Evolutionary conservation across 768 basidiomycete genomes (phyloP).

Genomic region (Boletus subcaerulescens): DNA sequence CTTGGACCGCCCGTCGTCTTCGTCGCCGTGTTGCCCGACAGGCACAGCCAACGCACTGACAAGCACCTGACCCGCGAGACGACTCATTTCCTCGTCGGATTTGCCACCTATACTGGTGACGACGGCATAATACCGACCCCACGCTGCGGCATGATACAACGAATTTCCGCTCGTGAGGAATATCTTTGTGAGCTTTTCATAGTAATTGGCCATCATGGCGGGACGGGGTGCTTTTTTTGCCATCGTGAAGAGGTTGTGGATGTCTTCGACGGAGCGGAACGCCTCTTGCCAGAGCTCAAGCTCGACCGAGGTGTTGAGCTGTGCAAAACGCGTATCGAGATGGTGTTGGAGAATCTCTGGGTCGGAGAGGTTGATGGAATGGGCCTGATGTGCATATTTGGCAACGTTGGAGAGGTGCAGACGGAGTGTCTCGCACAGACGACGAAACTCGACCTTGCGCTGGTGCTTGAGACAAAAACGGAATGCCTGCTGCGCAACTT

Average conservation of each 20-base stretch:
- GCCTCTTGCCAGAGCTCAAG: slow-evolving; percentile 99
- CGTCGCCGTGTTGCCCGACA: slow-evolving; percentile 58
- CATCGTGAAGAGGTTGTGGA: slow-evolving; percentile 92
- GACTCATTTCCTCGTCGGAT: slow-evolving; percentile 71
- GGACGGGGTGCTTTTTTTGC: slow-evolving; percentile 91
- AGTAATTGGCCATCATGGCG: slow-evolving; percentile 98
- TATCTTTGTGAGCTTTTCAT: slow-evolving; percentile 95
- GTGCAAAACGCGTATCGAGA: slow-evolving; percentile 95
- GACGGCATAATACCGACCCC: slow-evolving; percentile 80
- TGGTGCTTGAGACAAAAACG: slow-evolving; percentile 92
- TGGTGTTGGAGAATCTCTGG: slow-evolving; percentile 93
- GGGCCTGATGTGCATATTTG: slow-evolving; percentile 91
- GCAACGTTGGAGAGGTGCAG: slow-evolving; percentile 92
- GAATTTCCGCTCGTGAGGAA: slow-evolving; percentile 95
- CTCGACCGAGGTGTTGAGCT: slow-evolving; percentile 94
- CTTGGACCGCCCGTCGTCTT: slow-evolving; percentile 58
- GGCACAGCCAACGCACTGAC: slow-evolving; percentile 93
- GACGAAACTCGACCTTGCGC: slow-evolving; percentile 95
- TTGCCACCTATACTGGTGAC: slow-evolving; percentile 71
- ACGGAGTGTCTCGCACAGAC: slow-evolving; percentile 93
- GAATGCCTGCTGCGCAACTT: slow-evolving; percentile 97
- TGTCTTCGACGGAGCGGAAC: slow-evolving; percentile 97
- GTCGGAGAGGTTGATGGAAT: slow-evolving; percentile 94
- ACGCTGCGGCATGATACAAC: slow-evolving; percentile 94
- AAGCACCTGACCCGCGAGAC: slow-evolving; percentile 87